These are phyloP conservation scores for Pseudopyrenochaeta lycopersici DNA, from an alignment of 2,329 filamentous ascomycete species.

Conservation along the genomic window DNA sequence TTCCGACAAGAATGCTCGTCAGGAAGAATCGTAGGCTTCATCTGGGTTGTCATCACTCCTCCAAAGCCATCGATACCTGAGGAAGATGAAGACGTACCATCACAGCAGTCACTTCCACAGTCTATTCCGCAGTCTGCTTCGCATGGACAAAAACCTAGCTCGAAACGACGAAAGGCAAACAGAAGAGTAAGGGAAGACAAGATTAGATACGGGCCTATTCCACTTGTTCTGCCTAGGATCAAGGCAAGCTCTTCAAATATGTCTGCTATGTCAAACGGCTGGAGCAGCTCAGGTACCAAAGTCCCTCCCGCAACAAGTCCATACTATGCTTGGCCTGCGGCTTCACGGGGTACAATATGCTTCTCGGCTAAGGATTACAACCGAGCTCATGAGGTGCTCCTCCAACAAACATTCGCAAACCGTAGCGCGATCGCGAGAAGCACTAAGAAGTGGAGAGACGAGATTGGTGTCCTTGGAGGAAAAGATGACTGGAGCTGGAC, in stretches of 20 bases:
- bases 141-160: slow-evolving; percentile 20
- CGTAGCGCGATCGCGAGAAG: slow-evolving; percentile 69
- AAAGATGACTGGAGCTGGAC: slow-evolving; percentile 38
- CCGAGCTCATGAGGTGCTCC: slow-evolving; percentile 72
- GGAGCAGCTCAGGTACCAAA: slow-evolving; percentile 43
- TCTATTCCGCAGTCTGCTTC: slow-evolving; percentile 25
- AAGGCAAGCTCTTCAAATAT: slow-evolving; percentile 61
- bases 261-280: slow-evolving; percentile 59
- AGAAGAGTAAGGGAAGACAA: slow-evolving; percentile 33
- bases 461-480: slow-evolving; percentile 62
- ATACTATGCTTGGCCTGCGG: slow-evolving; percentile 72
- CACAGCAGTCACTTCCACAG: slow-evolving; percentile 32
- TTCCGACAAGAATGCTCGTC: slow-evolving; percentile 95
- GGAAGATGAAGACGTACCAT: slow-evolving; percentile 38
- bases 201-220: slow-evolving; percentile 65
- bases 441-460: slow-evolving; percentile 74
- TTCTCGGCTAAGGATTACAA: slow-evolving; percentile 72
- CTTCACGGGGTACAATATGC: slow-evolving; percentile 70
- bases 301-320: slow-evolving; percentile 61
- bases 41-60: slow-evolving; percentile 87
- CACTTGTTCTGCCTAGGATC: slow-evolving; percentile 69
- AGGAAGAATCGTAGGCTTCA: slow-evolving; percentile 88
- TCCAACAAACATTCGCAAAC: slow-evolving; percentile 77
- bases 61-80: slow-evolving; percentile 52
- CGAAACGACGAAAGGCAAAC: slow-evolving; percentile 23